A percentile compares a stretch with the other conserved stretches of the same genome.
phyloP scores from a whole-genome alignment of 441 rosid species.

The Arabidopsis lyrata region DNA sequence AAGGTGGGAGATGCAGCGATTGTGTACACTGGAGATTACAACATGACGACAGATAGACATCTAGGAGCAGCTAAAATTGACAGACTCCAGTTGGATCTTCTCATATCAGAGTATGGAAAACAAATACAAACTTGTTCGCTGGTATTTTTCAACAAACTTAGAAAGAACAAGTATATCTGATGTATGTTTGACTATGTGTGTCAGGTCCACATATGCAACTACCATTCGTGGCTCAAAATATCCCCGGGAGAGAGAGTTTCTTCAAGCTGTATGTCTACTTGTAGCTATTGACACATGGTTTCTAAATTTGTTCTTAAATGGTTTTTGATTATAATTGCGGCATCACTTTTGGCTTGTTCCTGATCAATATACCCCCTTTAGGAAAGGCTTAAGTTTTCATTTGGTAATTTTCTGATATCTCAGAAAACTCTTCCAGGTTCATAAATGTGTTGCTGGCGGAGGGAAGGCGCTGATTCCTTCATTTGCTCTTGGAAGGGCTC shows the following conservation, averaged over 20 bases:
- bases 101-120: constrained; percentile 84
- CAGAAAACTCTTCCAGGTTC: constrained; percentile 61
- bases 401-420: constrained; percentile 21
- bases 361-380: background rate
- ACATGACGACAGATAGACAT: constrained; percentile 99
- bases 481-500: constrained; percentile 98
- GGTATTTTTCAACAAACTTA: background rate
- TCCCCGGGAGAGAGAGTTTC: constrained; percentile 91
- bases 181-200: constrained; percentile 32
- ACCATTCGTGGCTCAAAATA: constrained; percentile 91
- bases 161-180: background rate
- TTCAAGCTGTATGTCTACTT: constrained; percentile 80
- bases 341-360: constrained; percentile 3
- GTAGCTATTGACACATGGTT: constrained; percentile 15
- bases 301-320: background rate
- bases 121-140: constrained; percentile 7
- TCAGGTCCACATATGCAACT: constrained; percentile 95
- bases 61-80: constrained; percentile 98
- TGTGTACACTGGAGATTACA: constrained; percentile 97
- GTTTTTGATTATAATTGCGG: background rate
- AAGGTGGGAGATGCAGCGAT: constrained; percentile 89
- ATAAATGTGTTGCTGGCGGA: constrained; percentile 88
- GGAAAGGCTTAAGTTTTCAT: constrained; percentile 3
- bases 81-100: constrained; percentile 78
- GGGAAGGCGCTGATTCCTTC: constrained; percentile 98